Percentiles rank a stretch among this genome's conserved stretches.
Conservation (phyloP, 2,329 filamentous ascomycete genomes). For the Ophiostoma piceae region DNA sequence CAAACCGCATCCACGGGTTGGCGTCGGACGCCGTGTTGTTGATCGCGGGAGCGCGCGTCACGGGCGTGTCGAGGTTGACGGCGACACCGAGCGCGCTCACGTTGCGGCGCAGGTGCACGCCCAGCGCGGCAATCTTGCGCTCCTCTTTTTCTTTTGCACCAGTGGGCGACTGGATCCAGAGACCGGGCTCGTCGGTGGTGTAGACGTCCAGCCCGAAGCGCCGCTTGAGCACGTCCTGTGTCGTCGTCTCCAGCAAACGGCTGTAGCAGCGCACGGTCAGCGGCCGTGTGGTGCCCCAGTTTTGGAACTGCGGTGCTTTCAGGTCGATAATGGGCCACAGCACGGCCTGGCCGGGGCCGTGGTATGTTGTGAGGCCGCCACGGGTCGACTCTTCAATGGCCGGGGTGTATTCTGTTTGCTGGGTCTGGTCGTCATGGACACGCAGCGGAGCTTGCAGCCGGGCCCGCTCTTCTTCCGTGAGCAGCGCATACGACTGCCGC, state of each 20-base stretch:
- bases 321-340: conserved; percentile 91
- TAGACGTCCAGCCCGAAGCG: conserved; percentile 56
- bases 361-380: conserved; percentile 89
- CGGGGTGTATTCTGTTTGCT: conserved; percentile 40
- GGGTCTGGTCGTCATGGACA: conserved; percentile 26
- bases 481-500: conserved; percentile 54
- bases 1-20: conserved; percentile 64
- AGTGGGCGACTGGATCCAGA: conserved; percentile 57
- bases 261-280: conserved; percentile 74
- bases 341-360: conserved; percentile 87
- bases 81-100: conserved; percentile 81
- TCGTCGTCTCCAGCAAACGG: conserved; percentile 67
- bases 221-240: conserved; percentile 58
- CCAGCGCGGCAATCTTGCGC: conserved; percentile 81
- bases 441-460: conserved; percentile 42
- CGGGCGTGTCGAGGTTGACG: conserved; percentile 65
- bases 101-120: conserved; percentile 82
- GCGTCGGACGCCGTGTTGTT: conserved; percentile 34
- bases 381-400: conserved; percentile 67
- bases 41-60: conserved; percentile 26
- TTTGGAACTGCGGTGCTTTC: conserved; percentile 37
- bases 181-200: conserved; percentile 72
- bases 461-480: conserved; percentile 44
- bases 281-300: conserved; percentile 40
- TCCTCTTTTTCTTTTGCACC: conserved; percentile 30